A percentile compares a stretch with the other conserved stretches of the same genome.
phyloP scores from a whole-genome alignment of 305 asterid genomes.

The Rubia occidens region DNA sequence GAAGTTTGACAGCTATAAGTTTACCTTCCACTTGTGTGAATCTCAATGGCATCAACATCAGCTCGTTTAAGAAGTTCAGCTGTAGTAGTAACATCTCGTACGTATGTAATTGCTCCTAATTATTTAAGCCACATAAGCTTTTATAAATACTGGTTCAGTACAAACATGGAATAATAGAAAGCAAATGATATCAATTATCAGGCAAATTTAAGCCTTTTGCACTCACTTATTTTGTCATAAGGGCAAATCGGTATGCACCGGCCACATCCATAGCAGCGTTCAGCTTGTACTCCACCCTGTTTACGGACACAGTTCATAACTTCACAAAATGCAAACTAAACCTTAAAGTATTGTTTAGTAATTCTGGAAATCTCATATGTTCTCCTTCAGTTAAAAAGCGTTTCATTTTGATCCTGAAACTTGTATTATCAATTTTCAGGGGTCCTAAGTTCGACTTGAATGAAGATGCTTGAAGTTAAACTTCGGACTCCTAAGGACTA shows the following conservation, averaged over 20 bases:
- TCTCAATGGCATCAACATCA: constrained; percentile 71
- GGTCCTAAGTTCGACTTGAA: too few relatives aligned
- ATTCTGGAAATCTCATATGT: too few relatives aligned
- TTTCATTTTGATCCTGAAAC: too few relatives aligned
- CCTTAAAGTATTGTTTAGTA: neutral
- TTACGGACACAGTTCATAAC: constrained; percentile 4
- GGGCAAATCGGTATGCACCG: constrained; percentile 90
- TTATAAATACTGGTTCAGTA: neutral
- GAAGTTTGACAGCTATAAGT: neutral
- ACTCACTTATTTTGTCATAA: constrained; percentile 72
- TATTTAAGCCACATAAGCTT: constrained; percentile 8
- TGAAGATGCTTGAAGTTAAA: too few relatives aligned
- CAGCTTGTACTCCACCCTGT: constrained; percentile 70
- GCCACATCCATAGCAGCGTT: constrained; percentile 93
- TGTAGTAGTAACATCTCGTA: constrained; percentile 60
- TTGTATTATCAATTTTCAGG: too few relatives aligned
- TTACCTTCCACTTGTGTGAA: constrained; percentile 90
- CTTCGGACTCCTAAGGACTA: too few relatives aligned
- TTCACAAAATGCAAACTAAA: neutral
- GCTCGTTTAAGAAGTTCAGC: constrained; percentile 56
- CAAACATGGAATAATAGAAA: neutral
- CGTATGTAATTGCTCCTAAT: constrained; percentile 56
- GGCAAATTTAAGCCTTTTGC: neutral
- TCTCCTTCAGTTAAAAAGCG: too few relatives aligned
- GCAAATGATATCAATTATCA: neutral